A percentile compares a stretch with the other conserved stretches of the same genome.
phyloP scores from a whole-genome alignment of 257 asterid genomes.

The Solanum dulcamara region DNA sequence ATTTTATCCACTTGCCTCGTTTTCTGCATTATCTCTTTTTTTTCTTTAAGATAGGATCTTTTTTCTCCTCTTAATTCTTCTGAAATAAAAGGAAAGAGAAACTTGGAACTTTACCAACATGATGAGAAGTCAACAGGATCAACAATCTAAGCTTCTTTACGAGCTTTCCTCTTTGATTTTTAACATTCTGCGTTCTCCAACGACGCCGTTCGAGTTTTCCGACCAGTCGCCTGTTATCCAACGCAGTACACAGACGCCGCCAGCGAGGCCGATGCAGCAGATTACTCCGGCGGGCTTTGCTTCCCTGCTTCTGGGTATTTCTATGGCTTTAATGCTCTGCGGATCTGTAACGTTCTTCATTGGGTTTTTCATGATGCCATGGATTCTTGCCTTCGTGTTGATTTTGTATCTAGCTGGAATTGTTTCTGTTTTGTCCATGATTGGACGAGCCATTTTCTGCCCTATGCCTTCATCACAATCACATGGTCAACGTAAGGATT shows the following conservation, averaged over 20 bases:
- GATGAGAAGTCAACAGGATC: conserved; percentile 25
- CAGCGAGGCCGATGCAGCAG: conserved; percentile 28
- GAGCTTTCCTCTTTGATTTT: conserved; percentile 29
- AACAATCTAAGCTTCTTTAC: conserved; percentile 21
- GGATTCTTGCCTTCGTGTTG: conserved; percentile 80
- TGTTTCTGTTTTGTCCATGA: conserved; percentile 72
- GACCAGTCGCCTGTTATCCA: not conserved
- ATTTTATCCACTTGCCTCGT: conserved; percentile 49
- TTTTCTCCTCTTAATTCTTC: not conserved
- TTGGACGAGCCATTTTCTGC: conserved; percentile 57
- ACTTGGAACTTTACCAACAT: not conserved
- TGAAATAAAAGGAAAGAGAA: not conserved
- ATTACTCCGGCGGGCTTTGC: conserved; percentile 79
- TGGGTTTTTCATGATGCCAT: conserved; percentile 89
- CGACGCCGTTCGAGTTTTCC: conserved; percentile 10
- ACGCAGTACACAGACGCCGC: not conserved
- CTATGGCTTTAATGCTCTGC: conserved; percentile 65
- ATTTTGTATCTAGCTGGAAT: conserved; percentile 65
- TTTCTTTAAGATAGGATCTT: not conserved
- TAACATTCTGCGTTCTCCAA: conserved; percentile 17
- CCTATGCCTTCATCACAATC: conserved; percentile 21
- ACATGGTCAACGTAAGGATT: conserved; percentile 39
- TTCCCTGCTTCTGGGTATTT: conserved; percentile 58
- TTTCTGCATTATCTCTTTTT: conserved; percentile 6
- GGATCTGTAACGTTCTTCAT: conserved; percentile 86